Conservation (phyloP, 345 rosid species). For the Salix suchowensis region DNA sequence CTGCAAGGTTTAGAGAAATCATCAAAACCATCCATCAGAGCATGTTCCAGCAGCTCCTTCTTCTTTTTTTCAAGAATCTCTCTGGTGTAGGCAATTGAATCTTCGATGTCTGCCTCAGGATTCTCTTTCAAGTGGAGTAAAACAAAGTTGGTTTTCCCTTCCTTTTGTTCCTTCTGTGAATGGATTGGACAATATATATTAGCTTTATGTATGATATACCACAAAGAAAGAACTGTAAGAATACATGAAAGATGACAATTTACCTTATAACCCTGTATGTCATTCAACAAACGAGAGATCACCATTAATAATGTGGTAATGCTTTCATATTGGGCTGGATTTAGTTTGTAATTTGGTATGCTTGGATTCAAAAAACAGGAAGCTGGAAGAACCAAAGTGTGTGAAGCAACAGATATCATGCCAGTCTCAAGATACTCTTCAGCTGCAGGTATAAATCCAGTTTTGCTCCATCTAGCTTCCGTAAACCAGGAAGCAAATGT, state of each 20-base stretch:
- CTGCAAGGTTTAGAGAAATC: conserved; percentile 37
- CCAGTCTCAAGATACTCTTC: conserved; percentile 48
- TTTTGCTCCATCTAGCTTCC: conserved; percentile 59
- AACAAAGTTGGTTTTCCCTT: conserved; percentile 47
- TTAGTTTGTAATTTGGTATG: conserved; percentile 22
- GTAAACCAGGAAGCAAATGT: conserved; percentile 56
- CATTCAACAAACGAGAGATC: conserved; percentile 51
- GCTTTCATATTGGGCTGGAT: conserved; percentile 26
- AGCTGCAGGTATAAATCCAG: conserved; percentile 23
- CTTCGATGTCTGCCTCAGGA: conserved; percentile 29
- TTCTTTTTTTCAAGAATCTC: conserved; percentile 27
- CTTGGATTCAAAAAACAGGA: conserved; percentile 30
- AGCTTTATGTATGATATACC: not conserved
- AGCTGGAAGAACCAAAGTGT: conserved; percentile 40
- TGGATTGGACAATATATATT: not conserved
- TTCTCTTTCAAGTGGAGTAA: conserved; percentile 37
- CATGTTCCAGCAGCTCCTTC: conserved; percentile 38
- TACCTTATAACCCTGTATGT: conserved; percentile 52
- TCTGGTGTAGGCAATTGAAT: conserved; percentile 32
- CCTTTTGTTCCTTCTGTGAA: conserved; percentile 42
- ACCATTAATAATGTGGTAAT: conserved; percentile 50
- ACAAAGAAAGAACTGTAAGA: not conserved
- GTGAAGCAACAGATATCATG: conserved; percentile 44
- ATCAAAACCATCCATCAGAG: conserved; percentile 29
- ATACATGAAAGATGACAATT: not conserved